phyloP scores from a whole-genome alignment of 768 basidiomycete species.

The Pleurotus platypus region DNA sequence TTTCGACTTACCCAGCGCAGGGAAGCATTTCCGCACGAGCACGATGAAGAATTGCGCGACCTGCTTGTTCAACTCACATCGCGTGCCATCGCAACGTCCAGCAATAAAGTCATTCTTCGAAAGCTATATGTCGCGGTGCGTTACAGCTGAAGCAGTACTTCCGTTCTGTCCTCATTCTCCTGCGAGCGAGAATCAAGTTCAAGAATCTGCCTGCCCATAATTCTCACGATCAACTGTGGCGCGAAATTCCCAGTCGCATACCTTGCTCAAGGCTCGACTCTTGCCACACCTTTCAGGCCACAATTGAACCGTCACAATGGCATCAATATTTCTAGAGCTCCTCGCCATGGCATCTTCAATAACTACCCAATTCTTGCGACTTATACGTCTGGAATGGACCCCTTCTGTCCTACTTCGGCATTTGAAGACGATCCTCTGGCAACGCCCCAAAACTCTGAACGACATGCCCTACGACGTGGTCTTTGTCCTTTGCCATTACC shows the following conservation, averaged over 20 bases:
- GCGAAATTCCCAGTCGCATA: too few relatives aligned
- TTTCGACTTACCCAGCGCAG: constrained; percentile 31
- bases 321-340: too few relatives aligned
- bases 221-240: too few relatives aligned
- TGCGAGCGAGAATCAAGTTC: background rate
- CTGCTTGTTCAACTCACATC: constrained; percentile 69
- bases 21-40: constrained; percentile 69
- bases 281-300: too few relatives aligned
- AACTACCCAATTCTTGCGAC: too few relatives aligned
- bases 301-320: too few relatives aligned
- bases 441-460: background rate
- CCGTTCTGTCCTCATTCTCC: constrained; percentile 4
- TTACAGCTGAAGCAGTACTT: constrained; percentile 6
- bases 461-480: background rate
- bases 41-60: constrained; percentile 56
- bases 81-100: constrained; percentile 55
- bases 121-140: constrained; percentile 87
- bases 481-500: background rate
- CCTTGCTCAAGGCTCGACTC: too few relatives aligned
- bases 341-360: too few relatives aligned
- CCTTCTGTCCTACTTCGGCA: too few relatives aligned
- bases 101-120: constrained; percentile 70
- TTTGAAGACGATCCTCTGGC: background rate
- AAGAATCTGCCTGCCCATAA: too few relatives aligned
- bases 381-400: too few relatives aligned